Evolutionary conservation across 202 grass and related monocot genomes (phyloP), one percentile per base, ranked within the genome.

Genomic region (Bolboschoenoplectus hybrid): DNA sequence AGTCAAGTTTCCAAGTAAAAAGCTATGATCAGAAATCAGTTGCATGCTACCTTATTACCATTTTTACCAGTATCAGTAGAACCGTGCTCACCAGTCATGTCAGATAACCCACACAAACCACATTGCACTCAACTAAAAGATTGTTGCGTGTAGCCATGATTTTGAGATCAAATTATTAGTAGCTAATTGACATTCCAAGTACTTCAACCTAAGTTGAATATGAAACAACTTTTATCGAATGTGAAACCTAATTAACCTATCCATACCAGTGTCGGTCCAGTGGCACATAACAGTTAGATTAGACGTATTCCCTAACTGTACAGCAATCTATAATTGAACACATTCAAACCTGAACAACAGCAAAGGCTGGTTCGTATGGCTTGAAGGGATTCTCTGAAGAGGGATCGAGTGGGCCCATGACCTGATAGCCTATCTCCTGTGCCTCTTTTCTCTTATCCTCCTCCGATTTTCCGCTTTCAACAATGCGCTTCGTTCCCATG

Each of bases 361-460:
- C 97, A 67, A 96, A 98, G 70, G 83, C 75, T 2, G 90, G 89
- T 76, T 98, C 97, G 65, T 98, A 98, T 44, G 89, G 85, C 89
- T 98, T 98, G 89, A 98, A 98, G 10, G 97, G 97, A 26, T 98
- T 88, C 86, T 98, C 97, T 13, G 94, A 94, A 19, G 85, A 66
- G 41, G 86, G 40, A 56, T 87, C 90, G 19, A 98, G 89, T 4
- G 89, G 82, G 2, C 93, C 93, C 2, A 89, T 2, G 49, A 98
- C 97, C 66, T 72, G 87, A 84, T 98, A 98, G 7, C 97, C 97
- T 55, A 98, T 94, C 84, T 94, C 93, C 36, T 84, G 52, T 56
- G 97, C 93, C 87, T 98, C 97, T 4, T 80, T 86, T 57, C 84
- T 35, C 90, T 88, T 96, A 89, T 98, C 97, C 81, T 96, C 93